Evolutionary conservation across 2,329 filamentous ascomycete genomes (phyloP).

Genomic region (Phaeoacremonium minimum): DNA sequence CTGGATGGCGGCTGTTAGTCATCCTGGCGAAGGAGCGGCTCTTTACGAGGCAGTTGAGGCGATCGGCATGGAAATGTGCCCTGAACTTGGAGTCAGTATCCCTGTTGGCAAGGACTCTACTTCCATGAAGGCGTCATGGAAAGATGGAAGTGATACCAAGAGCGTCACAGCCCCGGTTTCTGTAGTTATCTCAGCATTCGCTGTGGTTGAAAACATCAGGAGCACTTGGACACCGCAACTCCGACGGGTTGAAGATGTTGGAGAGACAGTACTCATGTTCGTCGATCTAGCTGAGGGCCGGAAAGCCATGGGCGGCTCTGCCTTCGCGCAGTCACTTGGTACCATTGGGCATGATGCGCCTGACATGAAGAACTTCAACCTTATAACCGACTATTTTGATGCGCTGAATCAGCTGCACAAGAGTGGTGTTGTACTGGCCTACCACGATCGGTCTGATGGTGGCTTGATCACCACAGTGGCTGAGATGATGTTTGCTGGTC

Average conservation of each 20-base stretch:
- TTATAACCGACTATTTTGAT: constrained; percentile 88
- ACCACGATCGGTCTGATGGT: constrained; percentile 92
- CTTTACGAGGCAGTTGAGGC: constrained; percentile 92
- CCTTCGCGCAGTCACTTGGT: constrained; percentile 83
- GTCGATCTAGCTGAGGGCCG: constrained; percentile 83
- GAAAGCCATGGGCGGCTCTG: constrained; percentile 83
- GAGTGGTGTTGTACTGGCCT: constrained; percentile 70
- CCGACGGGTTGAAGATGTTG: constrained; percentile 77
- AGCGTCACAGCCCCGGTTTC: constrained; percentile 92
- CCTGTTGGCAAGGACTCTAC: constrained; percentile 98
- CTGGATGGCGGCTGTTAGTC: constrained; percentile 97
- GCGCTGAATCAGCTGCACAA: constrained; percentile 65
- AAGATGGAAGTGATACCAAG: constrained; percentile 64
- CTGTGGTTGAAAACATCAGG: constrained; percentile 73
- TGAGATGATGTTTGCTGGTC: constrained; percentile 98
- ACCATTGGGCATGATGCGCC: constrained; percentile 81
- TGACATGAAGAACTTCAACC: constrained; percentile 76
- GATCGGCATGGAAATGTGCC: constrained; percentile 89
- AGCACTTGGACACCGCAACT: constrained; percentile 94
- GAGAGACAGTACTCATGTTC: constrained; percentile 82
- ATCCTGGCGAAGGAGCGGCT: constrained; percentile 86
- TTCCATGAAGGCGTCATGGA: constrained; percentile 98
- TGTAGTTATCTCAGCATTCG: constrained; percentile 86
- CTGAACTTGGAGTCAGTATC: constrained; percentile 84
- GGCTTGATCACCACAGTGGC: constrained; percentile 85